Conservation (phyloP, 129 eudicot species). For the Calendula officinalis region DNA sequence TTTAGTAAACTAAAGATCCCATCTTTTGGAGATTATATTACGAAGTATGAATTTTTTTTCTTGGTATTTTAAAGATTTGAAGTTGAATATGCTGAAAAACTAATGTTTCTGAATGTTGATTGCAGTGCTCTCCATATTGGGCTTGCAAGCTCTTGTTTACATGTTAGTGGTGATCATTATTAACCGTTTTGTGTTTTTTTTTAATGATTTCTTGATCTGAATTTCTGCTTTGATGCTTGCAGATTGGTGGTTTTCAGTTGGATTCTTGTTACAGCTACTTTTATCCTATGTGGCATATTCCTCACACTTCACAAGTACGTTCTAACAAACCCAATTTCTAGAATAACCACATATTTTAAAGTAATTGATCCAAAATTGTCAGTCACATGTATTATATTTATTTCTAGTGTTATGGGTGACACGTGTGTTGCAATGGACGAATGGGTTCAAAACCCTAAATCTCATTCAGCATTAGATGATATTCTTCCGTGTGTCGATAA, state of each 20-base stretch:
- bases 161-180: constrained; percentile 54
- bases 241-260: constrained; percentile 79
- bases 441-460: constrained; percentile 72
- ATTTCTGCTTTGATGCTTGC: constrained; percentile 27
- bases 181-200: neutral
- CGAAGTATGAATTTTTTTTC: neutral
- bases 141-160: constrained; percentile 76
- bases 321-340: constrained; percentile 1
- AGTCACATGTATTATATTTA: neutral
- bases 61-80: neutral
- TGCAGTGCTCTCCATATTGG: constrained; percentile 76
- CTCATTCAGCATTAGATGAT: constrained; percentile 76
- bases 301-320: constrained; percentile 86
- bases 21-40: constrained; percentile 1
- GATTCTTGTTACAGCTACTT: constrained; percentile 77
- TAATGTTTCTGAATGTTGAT: constrained; percentile 20
- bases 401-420: constrained; percentile 62
- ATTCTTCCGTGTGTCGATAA: constrained; percentile 80
- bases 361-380: neutral
- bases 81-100: constrained; percentile 13
- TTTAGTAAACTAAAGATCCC: constrained; percentile 43
- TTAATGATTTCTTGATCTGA: neutral
- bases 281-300: constrained; percentile 69
- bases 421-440: constrained; percentile 90
- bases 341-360: constrained; percentile 1